These are phyloP conservation scores for Macrocybe gigantea DNA, from an alignment of 768 basidiomycete genomes.

Conservation along the genomic window DNA sequence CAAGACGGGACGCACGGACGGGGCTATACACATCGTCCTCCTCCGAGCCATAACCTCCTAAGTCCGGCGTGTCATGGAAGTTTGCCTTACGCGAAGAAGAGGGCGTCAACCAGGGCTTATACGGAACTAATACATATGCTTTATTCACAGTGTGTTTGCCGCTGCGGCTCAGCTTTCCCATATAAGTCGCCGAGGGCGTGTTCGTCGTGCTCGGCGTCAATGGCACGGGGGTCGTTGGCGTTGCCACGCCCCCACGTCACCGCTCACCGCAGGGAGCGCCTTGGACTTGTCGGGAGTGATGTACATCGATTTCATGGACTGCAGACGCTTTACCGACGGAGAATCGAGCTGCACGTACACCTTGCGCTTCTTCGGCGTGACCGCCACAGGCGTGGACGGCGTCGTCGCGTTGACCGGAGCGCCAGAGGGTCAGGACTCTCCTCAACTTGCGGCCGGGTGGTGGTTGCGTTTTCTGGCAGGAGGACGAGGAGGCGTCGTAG, in stretches of 20 bases:
- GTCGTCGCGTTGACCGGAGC: constrained; percentile 14
- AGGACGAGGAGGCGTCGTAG: constrained; percentile 15
- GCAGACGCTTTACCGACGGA: constrained; percentile 57
- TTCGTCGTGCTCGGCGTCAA: constrained; percentile 15
- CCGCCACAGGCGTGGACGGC: constrained; percentile 15
- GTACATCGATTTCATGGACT: constrained; percentile 21
- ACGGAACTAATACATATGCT: constrained; percentile 42
- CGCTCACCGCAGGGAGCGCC: constrained; percentile 12
- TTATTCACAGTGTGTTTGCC: constrained; percentile 30
- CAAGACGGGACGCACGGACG: constrained; percentile 18
- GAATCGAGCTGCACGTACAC: constrained; percentile 51
- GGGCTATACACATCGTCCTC: constrained; percentile 31
- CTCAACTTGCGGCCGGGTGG: constrained; percentile 15
- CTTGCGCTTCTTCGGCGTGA: constrained; percentile 73
- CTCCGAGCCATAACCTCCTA: constrained; percentile 57
- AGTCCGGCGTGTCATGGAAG: constrained; percentile 30
- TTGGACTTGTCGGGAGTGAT: constrained; percentile 18
- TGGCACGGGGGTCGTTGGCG: constrained; percentile 19
- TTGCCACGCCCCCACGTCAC: constrained; percentile 2
- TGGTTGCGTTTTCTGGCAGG: constrained; percentile 1
- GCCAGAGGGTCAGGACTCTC: constrained; percentile 58
- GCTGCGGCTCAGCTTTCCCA: constrained; percentile 14
- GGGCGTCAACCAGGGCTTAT: constrained; percentile 37
- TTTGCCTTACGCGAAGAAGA: constrained; percentile 7
- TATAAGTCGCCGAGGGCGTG: constrained; percentile 9